Evolutionary conservation across 176 grass and related monocot genomes (phyloP).

Genomic region (Poa annua): DNA sequence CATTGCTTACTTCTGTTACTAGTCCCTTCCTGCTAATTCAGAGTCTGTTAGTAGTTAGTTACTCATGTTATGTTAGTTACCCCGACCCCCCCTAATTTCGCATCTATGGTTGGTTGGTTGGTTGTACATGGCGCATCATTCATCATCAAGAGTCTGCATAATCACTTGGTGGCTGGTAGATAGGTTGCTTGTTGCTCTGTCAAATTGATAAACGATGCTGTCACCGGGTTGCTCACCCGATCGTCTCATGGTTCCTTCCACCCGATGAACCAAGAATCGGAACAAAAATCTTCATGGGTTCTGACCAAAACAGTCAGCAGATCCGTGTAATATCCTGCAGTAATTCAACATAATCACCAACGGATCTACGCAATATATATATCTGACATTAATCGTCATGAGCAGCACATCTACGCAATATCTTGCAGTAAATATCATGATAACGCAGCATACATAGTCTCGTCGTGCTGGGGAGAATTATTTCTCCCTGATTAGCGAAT

Average conservation of each 20-base stretch:
- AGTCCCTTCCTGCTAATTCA: too few relatives aligned
- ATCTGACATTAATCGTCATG: too few relatives aligned
- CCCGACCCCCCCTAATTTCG: neutral
- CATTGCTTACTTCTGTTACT: constrained; percentile 16
- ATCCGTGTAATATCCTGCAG: too few relatives aligned
- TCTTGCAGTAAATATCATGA: too few relatives aligned
- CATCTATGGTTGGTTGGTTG: neutral
- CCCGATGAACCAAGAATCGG: neutral
- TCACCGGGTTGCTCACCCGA: neutral
- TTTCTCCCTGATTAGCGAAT: neutral
- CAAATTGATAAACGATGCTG: neutral
- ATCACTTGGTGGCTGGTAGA: neutral
- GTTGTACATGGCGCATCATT: neutral
- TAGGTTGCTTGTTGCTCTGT: neutral
- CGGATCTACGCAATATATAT: too few relatives aligned
- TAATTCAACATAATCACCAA: too few relatives aligned
- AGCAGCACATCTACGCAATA: too few relatives aligned
- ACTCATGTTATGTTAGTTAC: neutral
- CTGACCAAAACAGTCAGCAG: too few relatives aligned
- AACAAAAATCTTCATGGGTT: neutral
- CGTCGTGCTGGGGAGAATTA: neutral
- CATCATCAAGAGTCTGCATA: neutral
- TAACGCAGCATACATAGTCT: too few relatives aligned
- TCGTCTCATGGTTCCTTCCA: neutral
- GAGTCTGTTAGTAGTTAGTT: too few relatives aligned